A percentile compares a stretch with the other conserved stretches of the same genome.
Evolutionary conservation across 805 yeast genomes (phyloP).

Genomic region (Nakazawaea peltata): DNA sequence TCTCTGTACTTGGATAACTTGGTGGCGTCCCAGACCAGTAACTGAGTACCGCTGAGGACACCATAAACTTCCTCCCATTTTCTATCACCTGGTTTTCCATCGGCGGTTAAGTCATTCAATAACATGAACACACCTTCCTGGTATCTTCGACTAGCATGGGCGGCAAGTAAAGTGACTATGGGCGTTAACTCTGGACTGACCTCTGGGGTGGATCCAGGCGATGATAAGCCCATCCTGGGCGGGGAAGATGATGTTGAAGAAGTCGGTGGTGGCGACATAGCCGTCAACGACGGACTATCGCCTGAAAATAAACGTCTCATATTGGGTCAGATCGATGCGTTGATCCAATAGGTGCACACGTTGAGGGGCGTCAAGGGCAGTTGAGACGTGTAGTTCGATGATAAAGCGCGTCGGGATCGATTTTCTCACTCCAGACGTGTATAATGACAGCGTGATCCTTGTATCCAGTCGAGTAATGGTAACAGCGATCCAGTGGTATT

Average conservation of each 20-base stretch:
- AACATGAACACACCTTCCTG: conserved; percentile 71
- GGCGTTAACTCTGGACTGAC: conserved; percentile 48
- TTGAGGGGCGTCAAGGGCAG: no score
- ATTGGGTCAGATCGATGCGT: no score
- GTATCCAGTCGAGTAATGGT: no score
- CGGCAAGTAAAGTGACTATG: conserved; percentile 63
- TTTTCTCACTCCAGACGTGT: no score
- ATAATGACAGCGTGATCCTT: no score
- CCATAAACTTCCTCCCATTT: conserved; percentile 93
- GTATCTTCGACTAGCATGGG: conserved; percentile 70
- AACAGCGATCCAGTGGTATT: no score
- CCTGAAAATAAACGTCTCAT: conserved; percentile 2
- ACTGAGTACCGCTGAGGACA: conserved; percentile 79
- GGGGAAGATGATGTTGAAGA: not conserved
- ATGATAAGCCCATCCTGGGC: no score
- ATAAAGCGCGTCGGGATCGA: no score
- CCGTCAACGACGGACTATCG: no score
- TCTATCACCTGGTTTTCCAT: conserved; percentile 80
- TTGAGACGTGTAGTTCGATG: no score
- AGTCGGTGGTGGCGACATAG: not conserved
- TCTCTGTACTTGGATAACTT: conserved; percentile 39
- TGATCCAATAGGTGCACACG: no score
- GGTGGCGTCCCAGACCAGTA: conserved; percentile 88
- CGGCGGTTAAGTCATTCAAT: conserved; percentile 65
- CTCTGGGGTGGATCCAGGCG: conserved; percentile 1